Evolutionary conservation across 352 stramenopile genomes (phyloP), one percentile per base, ranked within the genome.

Genomic region (Lagenidium giganteum): DNA sequence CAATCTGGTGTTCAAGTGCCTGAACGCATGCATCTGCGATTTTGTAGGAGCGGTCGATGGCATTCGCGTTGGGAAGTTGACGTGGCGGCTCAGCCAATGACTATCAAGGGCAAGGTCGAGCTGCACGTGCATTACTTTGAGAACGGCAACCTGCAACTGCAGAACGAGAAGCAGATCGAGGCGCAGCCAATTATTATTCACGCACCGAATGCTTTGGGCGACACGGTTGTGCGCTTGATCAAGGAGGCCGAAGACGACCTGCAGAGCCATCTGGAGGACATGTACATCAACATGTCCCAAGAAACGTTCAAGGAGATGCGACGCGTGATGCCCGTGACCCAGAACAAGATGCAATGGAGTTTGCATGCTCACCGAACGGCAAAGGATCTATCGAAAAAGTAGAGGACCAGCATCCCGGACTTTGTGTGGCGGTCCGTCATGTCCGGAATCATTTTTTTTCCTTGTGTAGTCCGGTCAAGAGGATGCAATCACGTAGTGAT

Each of bases 71-170:
- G 79, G 79, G 64, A 85, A n/a, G 53, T 87, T 40, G 73, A 87
- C 22, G 41, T 88, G 46, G 67, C 63, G 11, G 46, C 61, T 4
- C 72, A 79, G n/a, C 74, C 67, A 1, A 32, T 72, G 16, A 51
- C 36, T 3, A 46, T 87, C 9, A 60, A 59, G 21, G 85, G 87
- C 41, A 71, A 43, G 18, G 88, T 96, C 42, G 53, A 81, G 41
- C 59, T 97, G 28, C 84, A 90, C 46, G 88, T 93, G 22, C 93
- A 98, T 64, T 97, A 97, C 68, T 98, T 97, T 71, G 93, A 98
- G 70, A 96, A 98, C 63, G 93, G 91, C 24, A 98, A 98, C 54
- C 63, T 98, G 35, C 90, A 97, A 68, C 54, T 97, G 30, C 78
- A 95, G 51, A 90, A 67, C 37, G 59, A 67, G 45, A 96, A 95